These are phyloP conservation scores for Botrytis byssoidea DNA, from an alignment of 2,329 filamentous ascomycete genomes.

Conservation along the genomic window DNA sequence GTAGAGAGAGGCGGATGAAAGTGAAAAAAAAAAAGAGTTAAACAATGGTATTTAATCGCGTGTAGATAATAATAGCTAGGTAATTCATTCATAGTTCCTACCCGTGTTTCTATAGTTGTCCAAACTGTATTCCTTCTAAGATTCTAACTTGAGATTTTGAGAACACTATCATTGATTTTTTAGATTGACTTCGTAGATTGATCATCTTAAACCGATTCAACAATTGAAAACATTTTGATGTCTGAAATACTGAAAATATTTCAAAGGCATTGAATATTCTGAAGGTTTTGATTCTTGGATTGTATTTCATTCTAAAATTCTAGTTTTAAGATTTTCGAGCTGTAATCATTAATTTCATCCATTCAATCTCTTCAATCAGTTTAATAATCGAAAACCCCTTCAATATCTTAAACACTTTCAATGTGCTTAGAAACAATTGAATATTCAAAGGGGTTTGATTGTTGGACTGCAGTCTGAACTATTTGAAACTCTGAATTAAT, in stretches of 20 bases:
- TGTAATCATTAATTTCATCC: too few species aligned
- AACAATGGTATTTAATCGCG: neutral
- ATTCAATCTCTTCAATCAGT: too few species aligned
- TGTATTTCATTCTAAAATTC: neutral
- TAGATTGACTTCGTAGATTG: neutral
- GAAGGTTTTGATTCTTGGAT: too few species aligned
- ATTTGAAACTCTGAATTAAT: neutral
- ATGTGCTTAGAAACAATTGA: neutral
- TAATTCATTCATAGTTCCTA: neutral
- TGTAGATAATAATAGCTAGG: neutral
- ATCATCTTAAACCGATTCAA: neutral
- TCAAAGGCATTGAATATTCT: neutral
- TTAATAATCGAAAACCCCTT: too few species aligned
- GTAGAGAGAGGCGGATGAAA: neutral
- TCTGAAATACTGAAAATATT: too few species aligned
- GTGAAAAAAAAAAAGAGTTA: fast-evolving
- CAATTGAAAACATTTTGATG: neutral
- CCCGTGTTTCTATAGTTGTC: neutral
- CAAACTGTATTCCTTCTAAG: neutral
- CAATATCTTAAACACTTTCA: neutral
- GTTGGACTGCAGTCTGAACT: neutral
- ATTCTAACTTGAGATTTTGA: neutral
- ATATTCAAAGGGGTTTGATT: neutral
- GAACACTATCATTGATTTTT: neutral
- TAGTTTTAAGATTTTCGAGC: too few species aligned